Conservation (phyloP, 495 filamentous ascomycete species). For the Penicilliopsis zonata region DNA sequence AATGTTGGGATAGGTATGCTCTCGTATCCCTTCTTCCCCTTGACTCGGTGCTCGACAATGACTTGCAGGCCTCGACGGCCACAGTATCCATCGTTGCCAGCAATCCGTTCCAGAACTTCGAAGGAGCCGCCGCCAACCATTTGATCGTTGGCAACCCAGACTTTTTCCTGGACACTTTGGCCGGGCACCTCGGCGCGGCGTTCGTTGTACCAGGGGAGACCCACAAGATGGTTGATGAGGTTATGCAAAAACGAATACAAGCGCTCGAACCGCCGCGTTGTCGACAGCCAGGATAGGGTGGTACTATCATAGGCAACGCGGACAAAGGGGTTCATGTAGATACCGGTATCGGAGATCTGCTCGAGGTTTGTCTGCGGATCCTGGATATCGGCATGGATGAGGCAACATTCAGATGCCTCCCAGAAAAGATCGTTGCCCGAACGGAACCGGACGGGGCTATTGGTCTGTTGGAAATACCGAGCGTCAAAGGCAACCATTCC, state of each 20-base stretch:
- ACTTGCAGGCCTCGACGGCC: conserved; percentile 44
- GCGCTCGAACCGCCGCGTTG: conserved; percentile 46
- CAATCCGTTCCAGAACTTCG: conserved; percentile 26
- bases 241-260: conserved; percentile 43
- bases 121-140: conserved; percentile 26
- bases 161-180: conserved; percentile 37
- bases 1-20: too few species aligned
- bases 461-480: conserved; percentile 37
- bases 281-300: conserved; percentile 42
- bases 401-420: conserved; percentile 72
- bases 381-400: conserved; percentile 62
- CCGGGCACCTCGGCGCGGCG: conserved; percentile 43
- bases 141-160: conserved; percentile 33
- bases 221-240: conserved; percentile 37
- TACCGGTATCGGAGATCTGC: conserved; percentile 36
- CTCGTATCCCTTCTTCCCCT: conserved; percentile 43
- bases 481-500: conserved; percentile 75
- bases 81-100: conserved; percentile 43
- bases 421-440: conserved; percentile 52
- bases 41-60: conserved; percentile 35
- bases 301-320: conserved; percentile 48
- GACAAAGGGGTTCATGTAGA: conserved; percentile 65
- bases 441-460: conserved; percentile 49
- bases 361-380: conserved; percentile 23
- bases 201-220: conserved; percentile 45